phyloP scores from a whole-genome alignment of 208 protist genomes.

The Angomonas ambiguus region DNA sequence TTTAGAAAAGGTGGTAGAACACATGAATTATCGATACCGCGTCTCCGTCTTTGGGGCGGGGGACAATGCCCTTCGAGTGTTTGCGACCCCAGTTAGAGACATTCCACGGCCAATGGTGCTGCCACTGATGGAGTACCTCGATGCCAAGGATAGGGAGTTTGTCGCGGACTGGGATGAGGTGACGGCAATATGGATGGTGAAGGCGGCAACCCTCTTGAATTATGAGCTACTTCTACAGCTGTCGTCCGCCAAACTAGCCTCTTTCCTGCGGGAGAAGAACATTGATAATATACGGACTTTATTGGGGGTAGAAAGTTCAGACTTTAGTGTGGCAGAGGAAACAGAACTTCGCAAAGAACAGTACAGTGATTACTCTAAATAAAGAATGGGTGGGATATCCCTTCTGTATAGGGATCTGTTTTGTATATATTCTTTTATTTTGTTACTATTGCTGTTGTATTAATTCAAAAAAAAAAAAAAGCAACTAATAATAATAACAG shows the following conservation, averaged over 20 bases:
- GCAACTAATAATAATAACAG: no score
- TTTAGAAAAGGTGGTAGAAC: slow-evolving; percentile 55
- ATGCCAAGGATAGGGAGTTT: slow-evolving; percentile 52
- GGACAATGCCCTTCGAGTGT: slow-evolving; percentile 34
- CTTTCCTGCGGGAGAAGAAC: slow-evolving; percentile 76
- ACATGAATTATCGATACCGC: slow-evolving; percentile 77
- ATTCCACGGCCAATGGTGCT: slow-evolving; percentile 76
- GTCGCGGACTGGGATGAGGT: slow-evolving; percentile 75
- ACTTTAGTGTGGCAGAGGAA: slow-evolving; percentile 85
- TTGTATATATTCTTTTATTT: slow-evolving; percentile 15
- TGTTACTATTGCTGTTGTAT: neutral
- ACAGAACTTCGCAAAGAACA: slow-evolving; percentile 82
- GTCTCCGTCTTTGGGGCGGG: slow-evolving; percentile 32
- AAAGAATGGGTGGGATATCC: no score
- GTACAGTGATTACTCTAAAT: slow-evolving; percentile 12
- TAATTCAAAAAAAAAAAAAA: neutral
- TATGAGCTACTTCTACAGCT: slow-evolving; percentile 83
- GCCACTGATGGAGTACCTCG: slow-evolving; percentile 69
- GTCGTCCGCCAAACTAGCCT: slow-evolving; percentile 79
- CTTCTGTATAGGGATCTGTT: neutral
- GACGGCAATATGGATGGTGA: slow-evolving; percentile 68
- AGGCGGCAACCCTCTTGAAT: slow-evolving; percentile 85
- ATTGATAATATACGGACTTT: slow-evolving; percentile 82
- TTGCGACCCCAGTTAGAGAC: slow-evolving; percentile 33
- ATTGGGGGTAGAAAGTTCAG: slow-evolving; percentile 73